Evolutionary conservation across 345 rosid species (phyloP).

Genomic region (Lumnitzera racemosa): DNA sequence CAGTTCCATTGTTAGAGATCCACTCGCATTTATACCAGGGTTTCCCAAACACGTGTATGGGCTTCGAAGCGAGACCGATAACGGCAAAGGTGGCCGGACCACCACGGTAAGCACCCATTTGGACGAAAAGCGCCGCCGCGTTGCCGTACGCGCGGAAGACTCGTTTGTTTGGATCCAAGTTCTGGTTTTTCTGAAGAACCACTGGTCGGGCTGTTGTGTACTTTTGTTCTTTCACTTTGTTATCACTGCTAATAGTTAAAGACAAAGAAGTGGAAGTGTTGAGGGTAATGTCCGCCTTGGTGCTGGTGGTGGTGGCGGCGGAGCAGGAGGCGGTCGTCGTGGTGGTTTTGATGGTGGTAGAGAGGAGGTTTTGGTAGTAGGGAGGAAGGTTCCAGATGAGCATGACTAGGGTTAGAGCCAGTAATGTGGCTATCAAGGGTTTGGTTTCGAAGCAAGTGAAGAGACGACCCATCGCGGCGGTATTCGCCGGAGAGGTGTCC

Average conservation of each 20-base stretch:
- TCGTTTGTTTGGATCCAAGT: conserved; percentile 54
- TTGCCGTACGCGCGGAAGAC: conserved; percentile 59
- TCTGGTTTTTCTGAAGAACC: background rate
- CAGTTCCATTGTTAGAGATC: conserved; percentile 50
- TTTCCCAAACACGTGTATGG: conserved; percentile 53
- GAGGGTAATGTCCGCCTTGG: conserved; percentile 3
- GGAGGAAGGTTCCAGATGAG: conserved; percentile 76
- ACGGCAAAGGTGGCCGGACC: conserved; percentile 65
- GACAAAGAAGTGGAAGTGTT: conserved; percentile 6
- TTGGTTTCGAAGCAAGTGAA: conserved; percentile 51
- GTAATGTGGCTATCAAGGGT: conserved; percentile 53
- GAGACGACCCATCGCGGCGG: conserved; percentile 30
- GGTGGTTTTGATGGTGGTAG: conserved; percentile 34
- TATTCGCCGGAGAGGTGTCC: conserved; percentile 27
- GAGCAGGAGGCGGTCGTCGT: conserved; percentile 11
- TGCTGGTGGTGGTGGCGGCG: background rate
- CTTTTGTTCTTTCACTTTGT: background rate
- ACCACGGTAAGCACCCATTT: conserved; percentile 88
- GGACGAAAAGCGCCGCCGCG: conserved; percentile 81
- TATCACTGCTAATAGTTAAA: background rate
- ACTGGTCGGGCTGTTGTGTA: background rate
- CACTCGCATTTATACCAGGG: conserved; percentile 90
- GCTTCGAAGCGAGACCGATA: conserved; percentile 80
- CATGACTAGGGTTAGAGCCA: conserved; percentile 58
- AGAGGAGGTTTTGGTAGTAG: conserved; percentile 57